Evolutionary conservation across 768 basidiomycete species (phyloP).

Genomic region (Galerina sulciceps): DNA sequence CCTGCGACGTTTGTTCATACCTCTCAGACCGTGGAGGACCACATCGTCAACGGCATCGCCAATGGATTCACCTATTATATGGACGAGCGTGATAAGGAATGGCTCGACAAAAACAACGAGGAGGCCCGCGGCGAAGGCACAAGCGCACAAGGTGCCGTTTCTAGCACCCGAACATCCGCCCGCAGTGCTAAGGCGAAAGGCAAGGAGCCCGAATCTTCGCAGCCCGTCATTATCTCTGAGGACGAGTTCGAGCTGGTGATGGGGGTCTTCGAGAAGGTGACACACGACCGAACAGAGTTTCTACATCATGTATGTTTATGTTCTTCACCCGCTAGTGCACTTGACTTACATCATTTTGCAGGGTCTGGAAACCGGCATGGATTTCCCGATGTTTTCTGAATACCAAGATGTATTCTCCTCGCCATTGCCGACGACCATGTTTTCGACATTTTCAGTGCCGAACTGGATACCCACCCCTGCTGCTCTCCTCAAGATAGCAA

Average conservation of each 20-base stretch:
- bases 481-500: slow-evolving; percentile 70
- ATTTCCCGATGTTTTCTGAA: slow-evolving; percentile 73
- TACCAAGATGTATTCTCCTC: slow-evolving; percentile 72
- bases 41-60: slow-evolving; percentile 58
- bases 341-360: slow-evolving; percentile 25
- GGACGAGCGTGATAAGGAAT: slow-evolving; percentile 95
- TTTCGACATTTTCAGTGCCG: slow-evolving; percentile 73
- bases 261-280: slow-evolving; percentile 91
- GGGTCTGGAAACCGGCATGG: slow-evolving; percentile 69
- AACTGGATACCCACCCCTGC: slow-evolving; percentile 68
- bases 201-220: slow-evolving; percentile 75
- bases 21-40: slow-evolving; percentile 87
- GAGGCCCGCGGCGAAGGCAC: slow-evolving; percentile 86
- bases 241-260: slow-evolving; percentile 96
- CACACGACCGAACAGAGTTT: slow-evolving; percentile 88
- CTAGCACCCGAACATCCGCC: slow-evolving; percentile 59
- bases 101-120: slow-evolving; percentile 92
- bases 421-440: slow-evolving; percentile 61
- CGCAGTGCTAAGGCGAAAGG: slow-evolving; percentile 81
- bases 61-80: slow-evolving; percentile 88
- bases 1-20: slow-evolving; percentile 78
- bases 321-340: background rate
- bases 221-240: slow-evolving; percentile 74
- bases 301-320: slow-evolving; percentile 78
- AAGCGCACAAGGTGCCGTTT: slow-evolving; percentile 72